Conservation (phyloP, 305 asterid genomes). For the Petunia hybrid region DNA sequence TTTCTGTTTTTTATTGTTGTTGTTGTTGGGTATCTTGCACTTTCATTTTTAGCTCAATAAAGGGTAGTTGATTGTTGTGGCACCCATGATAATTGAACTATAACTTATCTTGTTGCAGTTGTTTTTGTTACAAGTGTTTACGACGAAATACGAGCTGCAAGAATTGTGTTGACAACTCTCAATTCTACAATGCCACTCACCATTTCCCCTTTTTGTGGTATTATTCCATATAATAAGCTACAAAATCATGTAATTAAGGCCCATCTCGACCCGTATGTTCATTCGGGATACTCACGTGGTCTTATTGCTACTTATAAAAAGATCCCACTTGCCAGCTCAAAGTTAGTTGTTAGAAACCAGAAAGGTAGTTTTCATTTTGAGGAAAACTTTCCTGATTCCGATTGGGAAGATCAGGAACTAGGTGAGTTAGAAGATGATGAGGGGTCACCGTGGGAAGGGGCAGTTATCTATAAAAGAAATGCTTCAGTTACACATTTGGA, state of each 20-base stretch:
- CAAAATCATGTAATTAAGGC: background rate
- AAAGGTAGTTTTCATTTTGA: constrained; percentile 26
- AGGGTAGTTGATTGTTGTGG: no score
- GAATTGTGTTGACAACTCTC: background rate
- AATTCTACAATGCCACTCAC: background rate
- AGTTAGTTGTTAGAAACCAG: constrained; percentile 31
- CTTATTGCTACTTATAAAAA: background rate
- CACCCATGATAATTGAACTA: no score
- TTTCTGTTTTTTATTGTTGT: no score
- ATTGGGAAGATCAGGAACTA: constrained; percentile 37
- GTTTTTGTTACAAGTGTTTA: no score
- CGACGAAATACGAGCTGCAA: no score
- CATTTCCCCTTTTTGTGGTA: background rate
- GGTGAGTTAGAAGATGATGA: constrained; percentile 46
- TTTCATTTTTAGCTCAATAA: no score
- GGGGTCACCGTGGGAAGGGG: constrained; percentile 84
- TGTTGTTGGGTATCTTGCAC: no score
- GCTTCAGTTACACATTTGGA: constrained; percentile 69
- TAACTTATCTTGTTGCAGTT: no score
- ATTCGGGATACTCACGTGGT: background rate
- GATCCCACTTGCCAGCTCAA: constrained; percentile 2
- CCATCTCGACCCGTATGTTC: background rate
- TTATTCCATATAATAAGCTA: background rate
- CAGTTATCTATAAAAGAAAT: constrained; percentile 67
- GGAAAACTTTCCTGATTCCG: constrained; percentile 33